Evolutionary conservation across 306 rosid species (phyloP), one percentile per base, ranked within the genome.

Genomic region (Cicer cuneatum): DNA sequence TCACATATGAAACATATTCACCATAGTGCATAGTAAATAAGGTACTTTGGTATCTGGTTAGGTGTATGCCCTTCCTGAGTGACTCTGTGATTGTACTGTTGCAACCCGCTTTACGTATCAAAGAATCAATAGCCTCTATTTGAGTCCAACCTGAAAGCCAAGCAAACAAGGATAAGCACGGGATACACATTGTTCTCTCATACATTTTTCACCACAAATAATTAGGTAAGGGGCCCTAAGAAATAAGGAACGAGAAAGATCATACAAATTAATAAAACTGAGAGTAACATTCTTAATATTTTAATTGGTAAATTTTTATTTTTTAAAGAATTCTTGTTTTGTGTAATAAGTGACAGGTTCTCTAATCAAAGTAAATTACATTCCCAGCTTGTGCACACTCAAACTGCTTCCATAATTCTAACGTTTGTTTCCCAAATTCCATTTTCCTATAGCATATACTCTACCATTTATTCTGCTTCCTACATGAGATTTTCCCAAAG

Each of bases 1-100:
- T 90, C 71, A 89, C 89, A 66, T 83, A 81, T 53, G 92, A 83
- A 51, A 89, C 86, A 60, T 95, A 95, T 61, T 92, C 99, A 57
- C 85, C 66, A 73, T 85, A 86, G 60, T 74, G 87, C 99, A 95
- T 92, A 4, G 96, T 87, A 48, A 72, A 89, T 75, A 95, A 78
- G 52, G 93, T 81, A 84, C 99, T 95, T 82, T 92, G 98, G 87
- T 95, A 95, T 38, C 88, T 96, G 40, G 99, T 95, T 84, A 95
- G 77, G 62, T 66, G 74, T 51, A 92, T 66, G 53, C 67, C 72
- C 85, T 81, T 92, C 71, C 96, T 83, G 18, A 92, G 64, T 5
- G 88, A 74, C 76, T 90, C 98, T 0, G 86, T 90, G 73, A 95
- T 95, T 13, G 56, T 39, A 24, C 99, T 89, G 62, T 80, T 85